These are phyloP conservation scores for Ophiocordyceps polyrhachis-furcata DNA, from an alignment of 2,329 filamentous ascomycete genomes.

Conservation along the genomic window DNA sequence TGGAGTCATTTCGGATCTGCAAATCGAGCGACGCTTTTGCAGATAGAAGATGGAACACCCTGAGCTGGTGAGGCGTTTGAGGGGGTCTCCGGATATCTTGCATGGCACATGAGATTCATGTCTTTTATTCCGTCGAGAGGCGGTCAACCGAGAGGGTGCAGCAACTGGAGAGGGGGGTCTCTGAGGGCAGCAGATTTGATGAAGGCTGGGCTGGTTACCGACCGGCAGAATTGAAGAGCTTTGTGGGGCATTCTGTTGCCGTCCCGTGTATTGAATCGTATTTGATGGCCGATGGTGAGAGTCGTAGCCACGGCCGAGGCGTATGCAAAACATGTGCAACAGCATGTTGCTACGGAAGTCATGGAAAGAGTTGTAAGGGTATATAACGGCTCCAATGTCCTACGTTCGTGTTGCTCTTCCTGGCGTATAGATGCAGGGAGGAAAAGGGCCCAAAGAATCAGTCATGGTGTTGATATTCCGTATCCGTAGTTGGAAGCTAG, in stretches of 20 bases:
- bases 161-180: constrained; percentile 22
- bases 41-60: constrained; percentile 56
- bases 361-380: too few species aligned
- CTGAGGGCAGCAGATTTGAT: constrained; percentile 32
- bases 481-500: too few species aligned
- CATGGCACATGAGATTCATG: constrained; percentile 28
- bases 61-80: constrained; percentile 42
- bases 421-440: too few species aligned
- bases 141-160: constrained; percentile 10
- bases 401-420: too few species aligned
- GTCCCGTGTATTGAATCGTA: too few species aligned
- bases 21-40: constrained; percentile 28
- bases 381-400: too few species aligned
- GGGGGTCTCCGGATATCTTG: constrained; percentile 67
- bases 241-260: not conserved
- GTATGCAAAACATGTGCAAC: too few species aligned
- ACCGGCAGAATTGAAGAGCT: not conserved
- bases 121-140: constrained; percentile 21
- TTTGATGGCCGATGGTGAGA: too few species aligned
- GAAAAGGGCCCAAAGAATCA: too few species aligned
- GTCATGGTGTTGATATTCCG: too few species aligned
- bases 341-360: too few species aligned
- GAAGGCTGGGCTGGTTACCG: not conserved
- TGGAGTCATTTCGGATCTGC: constrained; percentile 40
- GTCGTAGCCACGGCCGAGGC: too few species aligned